Conservation (phyloP, 108 stramenopile genomes). For the Asterionellopsis glacialis region DNA sequence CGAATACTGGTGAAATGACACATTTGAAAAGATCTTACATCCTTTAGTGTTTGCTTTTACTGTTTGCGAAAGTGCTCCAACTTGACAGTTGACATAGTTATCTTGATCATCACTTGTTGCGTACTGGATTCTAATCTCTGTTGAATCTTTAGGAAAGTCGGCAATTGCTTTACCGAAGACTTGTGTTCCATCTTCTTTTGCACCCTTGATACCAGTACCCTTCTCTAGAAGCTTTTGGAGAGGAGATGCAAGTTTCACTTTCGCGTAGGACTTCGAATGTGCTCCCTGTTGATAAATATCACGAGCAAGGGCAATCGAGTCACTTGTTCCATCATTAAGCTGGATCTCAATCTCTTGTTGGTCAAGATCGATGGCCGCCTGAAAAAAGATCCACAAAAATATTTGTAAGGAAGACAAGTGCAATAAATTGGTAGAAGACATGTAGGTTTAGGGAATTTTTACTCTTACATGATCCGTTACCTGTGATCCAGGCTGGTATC, state of each 20-base stretch:
- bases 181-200: constrained; percentile 25
- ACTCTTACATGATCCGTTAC: constrained; percentile 37
- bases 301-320: constrained; percentile 28
- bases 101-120: constrained; percentile 34
- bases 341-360: constrained; percentile 51
- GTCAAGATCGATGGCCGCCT: constrained; percentile 71
- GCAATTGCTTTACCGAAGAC: constrained; percentile 40
- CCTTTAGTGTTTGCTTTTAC: constrained; percentile 21
- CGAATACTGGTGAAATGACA: neutral
- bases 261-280: constrained; percentile 60
- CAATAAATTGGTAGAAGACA: neutral
- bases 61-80: constrained; percentile 41
- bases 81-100: constrained; percentile 57
- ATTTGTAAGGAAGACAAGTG: neutral
- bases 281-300: constrained; percentile 59
- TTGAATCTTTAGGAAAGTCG: constrained; percentile 21
- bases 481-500: constrained; percentile 53
- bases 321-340: constrained; percentile 5
- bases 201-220: constrained; percentile 34
- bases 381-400: constrained; percentile 8
- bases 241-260: constrained; percentile 31
- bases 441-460: neutral
- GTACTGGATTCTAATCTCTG: constrained; percentile 46
- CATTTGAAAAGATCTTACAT: constrained; percentile 10
- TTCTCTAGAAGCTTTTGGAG: constrained; percentile 20